Evolutionary conservation across 164 flowering plant genomes (phyloP), one percentile per base, ranked within the genome.

Genomic region (Tetracentron sinense): DNA sequence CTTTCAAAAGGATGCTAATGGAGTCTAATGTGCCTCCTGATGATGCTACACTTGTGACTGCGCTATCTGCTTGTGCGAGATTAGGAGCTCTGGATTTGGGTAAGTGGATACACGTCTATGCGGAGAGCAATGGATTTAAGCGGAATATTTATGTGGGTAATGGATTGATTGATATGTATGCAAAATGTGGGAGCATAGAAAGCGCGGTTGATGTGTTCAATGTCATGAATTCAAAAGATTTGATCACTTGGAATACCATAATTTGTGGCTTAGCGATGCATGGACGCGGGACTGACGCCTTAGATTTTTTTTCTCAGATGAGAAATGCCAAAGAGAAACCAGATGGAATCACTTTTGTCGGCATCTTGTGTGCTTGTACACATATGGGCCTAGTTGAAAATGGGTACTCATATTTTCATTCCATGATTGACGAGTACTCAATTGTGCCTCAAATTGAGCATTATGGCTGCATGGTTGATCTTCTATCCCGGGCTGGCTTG

Each of bases 401-500:
- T 42, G 96, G 89, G 26, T 65, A 77, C 27, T 47, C 62, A 20
- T 78, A 81, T 67, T 84, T 85, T 67, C 69, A 70, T 1, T 78
- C 77, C 11, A 89, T 89, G 96, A 30, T 54, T 26, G 66, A 72
- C 59, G 78, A 72, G 20, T 74, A 83, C 63, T 66, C 65, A 6
- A 75, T 87, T 17, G 54, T 42, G 50, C 91, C 93, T 31, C 74
- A 75, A 56, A 85, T 87, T 44, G 91, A 89, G 78, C 96, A 89
- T 66, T 85, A 83, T 58, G 93, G 96, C 20, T 89, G 96, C 57
- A 65, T 85, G 74, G 85, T 85, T 60, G 96, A 89, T 81, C 72
- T 89, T 48, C 69, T 83, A 26, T 78, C 78, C 7, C 77, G 88
- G 7, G 80, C 88, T 7, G 96, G 96, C 44, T 74, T 62, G 58